Evolutionary conservation across 2,329 filamentous ascomycete genomes (phyloP), one percentile per base, ranked within the genome.

Genomic region (Phoma sp.): DNA sequence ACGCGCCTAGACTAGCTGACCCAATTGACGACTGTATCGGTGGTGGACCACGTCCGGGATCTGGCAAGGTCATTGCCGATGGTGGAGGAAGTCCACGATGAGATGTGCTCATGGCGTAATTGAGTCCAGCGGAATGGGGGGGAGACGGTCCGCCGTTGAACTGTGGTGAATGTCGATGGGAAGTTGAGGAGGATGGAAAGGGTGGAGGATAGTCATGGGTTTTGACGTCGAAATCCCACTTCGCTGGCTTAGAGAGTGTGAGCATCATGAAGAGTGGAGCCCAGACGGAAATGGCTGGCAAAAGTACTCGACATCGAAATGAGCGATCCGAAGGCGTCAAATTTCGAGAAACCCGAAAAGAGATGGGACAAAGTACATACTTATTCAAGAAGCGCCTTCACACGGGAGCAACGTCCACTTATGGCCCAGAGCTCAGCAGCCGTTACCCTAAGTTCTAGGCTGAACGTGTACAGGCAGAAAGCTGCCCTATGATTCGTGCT

Each of bases 71-170:
- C 79, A 83, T 82, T 52, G 79, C 78, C 60, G 79, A 77, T 27
- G 80, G 81, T 58, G 79, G 81, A 70, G 81, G 81, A 40, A 83
- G 71, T 45, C 81, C 81, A 68, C 81, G 76, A 70, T 83, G 81
- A 65, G 79, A 76, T 47, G 77, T 80, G 59, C 78, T 75, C 80
- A 82, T 82, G 46, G 63, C 76, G 65, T 70, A 69, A 61, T 70
- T 71, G 56, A 68, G 70, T 72, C 73, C 75, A 69, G 68, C 74
- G 70, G 70, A 72, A 70, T 78, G 74, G 70, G 76, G 68, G 56
- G 66, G 68, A 57, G 71, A 68, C 63, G 65, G 67, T 61, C 75
- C 74, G 65, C 75, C 69, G 66, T 72, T 70, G 58, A 73, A 66
- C 61, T 73, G 73, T 47, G 77, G 75, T 62, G 70, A 76, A 68